Base-by-base conservation (phyloP, 208 protist species). In the Borovskyia barvae region DNA sequence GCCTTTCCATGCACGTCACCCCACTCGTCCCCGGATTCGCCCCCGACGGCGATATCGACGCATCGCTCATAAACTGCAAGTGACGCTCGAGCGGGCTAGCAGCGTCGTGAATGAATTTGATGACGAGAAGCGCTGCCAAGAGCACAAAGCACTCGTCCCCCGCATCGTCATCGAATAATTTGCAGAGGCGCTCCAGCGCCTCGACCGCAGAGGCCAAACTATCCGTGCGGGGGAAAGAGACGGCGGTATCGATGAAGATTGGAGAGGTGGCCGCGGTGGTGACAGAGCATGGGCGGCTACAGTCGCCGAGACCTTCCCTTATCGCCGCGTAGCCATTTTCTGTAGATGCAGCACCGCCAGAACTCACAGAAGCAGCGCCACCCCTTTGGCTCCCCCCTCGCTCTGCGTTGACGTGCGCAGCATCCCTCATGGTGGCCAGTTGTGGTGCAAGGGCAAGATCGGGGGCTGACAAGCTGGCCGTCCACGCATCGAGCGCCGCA, bases 401-500 rank as follows among this genome's bases (percentile, higher is more conserved):
- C n/a, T n/a, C n/a, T n/a, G n/a, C n/a, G n/a, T n/a, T n/a, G n/a
- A n/a, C n/a, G n/a, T n/a, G n/a, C n/a, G n/a, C n/a, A n/a, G n/a
- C n/a, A n/a, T n/a, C n/a, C n/a, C n/a, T n/a, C n/a, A n/a, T n/a
- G 22, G 8, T 22, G 3, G 30, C 19, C 11, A 28, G 15, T 19
- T 69, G 67, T 29, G 62, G 54, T 2, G 68, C 58, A 11, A 62
- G 15, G 28, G 65, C 32, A 0, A 72, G 51, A 15, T 51, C 71
- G n/a, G 59, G 58, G 5, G 63, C 24, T 45, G 39, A 40, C n/a
- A 59, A 25, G 14, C 41, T 42, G 2, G 66, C 66, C 11, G 37
- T 59, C 76, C 76, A 91, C 17, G 63, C 63, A 19, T 86, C 79
- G 22, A 92, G 75, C 66, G 80, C 64, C n/a, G 75, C 67, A 22